A percentile compares a stretch with the other conserved stretches of the same genome.
Evolutionary conservation across 257 asterid genomes (phyloP).

Genomic region (Solanum virginianum): DNA sequence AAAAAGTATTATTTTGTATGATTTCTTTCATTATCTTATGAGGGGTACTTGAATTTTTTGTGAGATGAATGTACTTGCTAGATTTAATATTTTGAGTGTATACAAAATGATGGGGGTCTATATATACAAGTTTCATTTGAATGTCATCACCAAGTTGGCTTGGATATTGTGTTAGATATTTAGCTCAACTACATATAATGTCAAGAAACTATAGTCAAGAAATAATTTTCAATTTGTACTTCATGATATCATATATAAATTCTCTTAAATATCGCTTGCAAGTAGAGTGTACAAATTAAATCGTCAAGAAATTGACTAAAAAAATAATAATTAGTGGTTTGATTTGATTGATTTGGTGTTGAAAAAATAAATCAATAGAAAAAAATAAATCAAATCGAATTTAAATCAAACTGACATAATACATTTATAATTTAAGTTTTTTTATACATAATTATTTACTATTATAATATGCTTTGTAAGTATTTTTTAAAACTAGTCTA

Average conservation of each 20-base stretch:
- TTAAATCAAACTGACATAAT: too few species aligned
- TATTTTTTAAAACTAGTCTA: too few species aligned
- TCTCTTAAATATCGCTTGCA: neutral
- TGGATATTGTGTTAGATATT: neutral
- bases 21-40: neutral
- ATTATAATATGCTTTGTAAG: too few species aligned
- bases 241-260: neutral
- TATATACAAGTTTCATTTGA: neutral
- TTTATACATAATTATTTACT: too few species aligned
- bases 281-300: too few species aligned
- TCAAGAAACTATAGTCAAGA: neutral
- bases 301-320: too few species aligned
- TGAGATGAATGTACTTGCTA: neutral
- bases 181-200: neutral
- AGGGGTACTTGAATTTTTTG: neutral
- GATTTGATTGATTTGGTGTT: too few species aligned
- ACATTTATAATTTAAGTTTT: too few species aligned
- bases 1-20: constrained; percentile 6
- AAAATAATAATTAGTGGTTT: too few species aligned
- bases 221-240: too few species aligned
- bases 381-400: too few species aligned
- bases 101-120: neutral
- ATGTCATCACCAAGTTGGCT: neutral
- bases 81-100: neutral
- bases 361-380: too few species aligned